Evolutionary conservation across 2,329 filamentous ascomycete genomes (phyloP).

Genomic region (Aspergillus clavatus): DNA sequence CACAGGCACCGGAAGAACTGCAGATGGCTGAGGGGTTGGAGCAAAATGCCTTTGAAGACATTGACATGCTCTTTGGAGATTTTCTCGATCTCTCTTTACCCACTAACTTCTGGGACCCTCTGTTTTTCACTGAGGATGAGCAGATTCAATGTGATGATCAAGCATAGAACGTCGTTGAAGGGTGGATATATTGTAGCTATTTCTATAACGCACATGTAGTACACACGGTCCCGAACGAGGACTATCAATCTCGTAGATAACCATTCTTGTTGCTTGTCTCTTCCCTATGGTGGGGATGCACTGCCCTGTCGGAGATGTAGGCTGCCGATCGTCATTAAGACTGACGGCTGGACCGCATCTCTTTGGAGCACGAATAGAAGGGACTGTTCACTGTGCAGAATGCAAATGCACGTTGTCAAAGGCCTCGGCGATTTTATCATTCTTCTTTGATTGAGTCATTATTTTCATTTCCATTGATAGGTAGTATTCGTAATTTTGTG

Average conservation of each 20-base stretch:
- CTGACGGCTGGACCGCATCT: too few species aligned
- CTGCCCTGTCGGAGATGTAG: neutral
- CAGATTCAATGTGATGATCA: neutral
- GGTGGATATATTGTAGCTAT: too few species aligned
- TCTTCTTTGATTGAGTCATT: too few species aligned
- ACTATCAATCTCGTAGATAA: neutral
- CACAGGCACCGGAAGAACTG: slow-evolving; percentile 32
- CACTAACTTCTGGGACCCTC: slow-evolving; percentile 35
- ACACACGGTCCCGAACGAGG: neutral
- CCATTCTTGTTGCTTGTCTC: too few species aligned
- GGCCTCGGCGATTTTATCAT: too few species aligned
- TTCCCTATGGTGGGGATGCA: too few species aligned
- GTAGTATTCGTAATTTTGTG: too few species aligned
- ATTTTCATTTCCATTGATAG: too few species aligned
- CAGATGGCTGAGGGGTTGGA: slow-evolving; percentile 44
- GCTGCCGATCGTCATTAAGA: slow-evolving; percentile 11
- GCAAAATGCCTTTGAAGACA: slow-evolving; percentile 29
- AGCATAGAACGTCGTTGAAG: neutral
- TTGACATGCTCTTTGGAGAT: slow-evolving; percentile 33
- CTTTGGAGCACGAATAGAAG: too few species aligned
- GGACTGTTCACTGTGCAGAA: too few species aligned
- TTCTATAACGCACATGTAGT: too few species aligned
- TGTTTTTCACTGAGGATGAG: slow-evolving; percentile 20
- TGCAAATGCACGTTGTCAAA: too few species aligned
- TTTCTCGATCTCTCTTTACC: slow-evolving; percentile 34